These are phyloP conservation scores for Apium graveolens DNA, from an alignment of 129 eudicot genomes.

Conservation along the genomic window DNA sequence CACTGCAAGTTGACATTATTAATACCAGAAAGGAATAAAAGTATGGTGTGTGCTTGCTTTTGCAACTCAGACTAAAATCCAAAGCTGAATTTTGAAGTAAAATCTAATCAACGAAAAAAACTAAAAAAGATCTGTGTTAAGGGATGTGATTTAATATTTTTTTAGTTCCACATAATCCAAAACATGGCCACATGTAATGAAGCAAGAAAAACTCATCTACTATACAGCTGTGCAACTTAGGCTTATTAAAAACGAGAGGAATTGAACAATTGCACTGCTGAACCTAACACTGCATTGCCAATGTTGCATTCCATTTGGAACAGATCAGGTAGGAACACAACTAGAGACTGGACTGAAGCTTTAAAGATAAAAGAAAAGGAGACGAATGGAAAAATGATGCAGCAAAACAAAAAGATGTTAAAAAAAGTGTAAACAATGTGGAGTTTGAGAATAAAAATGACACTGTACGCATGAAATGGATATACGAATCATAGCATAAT, in stretches of 20 bases:
- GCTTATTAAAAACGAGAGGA: neutral
- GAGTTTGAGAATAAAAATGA: neutral
- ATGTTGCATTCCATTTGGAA: neutral
- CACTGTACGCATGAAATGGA: neutral
- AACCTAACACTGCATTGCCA: neutral
- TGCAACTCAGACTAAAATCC: neutral
- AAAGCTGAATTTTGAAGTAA: neutral
- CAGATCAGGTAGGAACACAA: neutral
- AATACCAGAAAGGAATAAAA: neutral
- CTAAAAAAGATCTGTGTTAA: neutral
- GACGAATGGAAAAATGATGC: neutral
- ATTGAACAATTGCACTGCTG: neutral
- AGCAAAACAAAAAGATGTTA: neutral
- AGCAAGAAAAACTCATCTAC: neutral
- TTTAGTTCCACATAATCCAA: neutral
- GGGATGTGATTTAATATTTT: neutral
- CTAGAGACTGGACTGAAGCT: neutral
- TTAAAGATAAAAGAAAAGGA: neutral
- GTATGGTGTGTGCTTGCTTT: neutral
- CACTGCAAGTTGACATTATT: conserved; percentile 41
- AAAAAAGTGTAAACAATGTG: neutral
- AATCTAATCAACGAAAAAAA: neutral
- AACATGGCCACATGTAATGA: neutral
- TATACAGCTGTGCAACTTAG: neutral
- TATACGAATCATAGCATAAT: no score